phyloP scores from a whole-genome alignment of 805 yeast species.

The Nakazawaea ambrosiae region DNA sequence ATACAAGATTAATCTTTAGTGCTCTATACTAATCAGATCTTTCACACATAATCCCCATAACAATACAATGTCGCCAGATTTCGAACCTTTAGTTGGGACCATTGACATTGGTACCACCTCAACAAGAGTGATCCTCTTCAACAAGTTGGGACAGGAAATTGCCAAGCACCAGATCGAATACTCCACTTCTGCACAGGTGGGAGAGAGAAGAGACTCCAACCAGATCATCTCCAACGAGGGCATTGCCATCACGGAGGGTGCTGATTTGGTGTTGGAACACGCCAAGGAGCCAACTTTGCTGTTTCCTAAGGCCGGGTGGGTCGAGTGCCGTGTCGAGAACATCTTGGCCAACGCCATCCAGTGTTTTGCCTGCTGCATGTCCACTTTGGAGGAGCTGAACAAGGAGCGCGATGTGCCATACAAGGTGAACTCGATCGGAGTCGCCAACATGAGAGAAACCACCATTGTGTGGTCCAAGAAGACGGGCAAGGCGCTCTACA shows the following conservation, averaged over 20 bases:
- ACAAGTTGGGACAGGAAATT: constrained; percentile 64
- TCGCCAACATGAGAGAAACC: constrained; percentile 96
- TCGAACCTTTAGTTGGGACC: constrained; percentile 49
- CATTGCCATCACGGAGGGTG: constrained; percentile 50
- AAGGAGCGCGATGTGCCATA: constrained; percentile 41
- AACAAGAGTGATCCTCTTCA: constrained; percentile 79
- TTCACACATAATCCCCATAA: too few species aligned
- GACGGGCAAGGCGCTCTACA: constrained; percentile 76
- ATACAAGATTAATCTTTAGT: too few species aligned
- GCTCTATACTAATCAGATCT: too few species aligned
- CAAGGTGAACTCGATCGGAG: constrained; percentile 68
- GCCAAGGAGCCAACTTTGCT: constrained; percentile 57
- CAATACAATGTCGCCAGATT: too few species aligned
- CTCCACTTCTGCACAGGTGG: constrained; percentile 59
- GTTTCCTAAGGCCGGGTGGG: constrained; percentile 87
- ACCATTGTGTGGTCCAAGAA: constrained; percentile 79
- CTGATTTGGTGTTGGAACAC: constrained; percentile 55
- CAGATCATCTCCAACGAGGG: constrained; percentile 73
- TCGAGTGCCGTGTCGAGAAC: constrained; percentile 84
- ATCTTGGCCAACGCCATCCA: constrained; percentile 73
- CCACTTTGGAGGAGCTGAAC: constrained; percentile 50
- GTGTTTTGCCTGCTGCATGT: constrained; percentile 65
- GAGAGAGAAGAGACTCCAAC: constrained; percentile 27
- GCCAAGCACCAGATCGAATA: constrained; percentile 90
- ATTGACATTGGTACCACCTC: constrained; percentile 92